Evolutionary conservation across 768 basidiomycete genomes (phyloP), one percentile per base, ranked within the genome.

Genomic region (Lentinula detonsa): DNA sequence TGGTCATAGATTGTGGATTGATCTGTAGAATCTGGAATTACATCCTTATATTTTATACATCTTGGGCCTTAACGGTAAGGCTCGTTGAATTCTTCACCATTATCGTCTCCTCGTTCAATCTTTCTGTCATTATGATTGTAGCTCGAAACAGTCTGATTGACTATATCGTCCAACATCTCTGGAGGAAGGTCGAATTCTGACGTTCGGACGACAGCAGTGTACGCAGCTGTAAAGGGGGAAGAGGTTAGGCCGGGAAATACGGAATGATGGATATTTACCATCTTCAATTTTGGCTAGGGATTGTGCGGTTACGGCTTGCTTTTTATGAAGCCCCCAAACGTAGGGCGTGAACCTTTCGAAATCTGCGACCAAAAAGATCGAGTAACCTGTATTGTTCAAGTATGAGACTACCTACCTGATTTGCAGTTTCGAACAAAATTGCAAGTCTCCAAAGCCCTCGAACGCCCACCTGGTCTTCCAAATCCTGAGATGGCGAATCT

Each of bases 221-320:
- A 93, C 49, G 83, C 84, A 50, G 87, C 91, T 92, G 63, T 7
- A 50, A 57, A 45, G 11, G 49, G 57, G 61, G 23, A 42, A 51
- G 50, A 43, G 52, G 23, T 33, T 37, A 31, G 35, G 23, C 28
- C 23, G 35, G 61, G 59, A 15, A 45, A 59, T 9, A 31, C 21
- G 62, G 1, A 10, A 10, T 40, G 5, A 10, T 5, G 70, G 79
- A 60, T 64, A 28, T 28, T 4, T 28, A 96, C 95, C 93, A 67
- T 88, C 84, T 80, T 99, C 96, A 55, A 98, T 95, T 74, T 98
- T 99, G 68, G 87, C 84, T 7, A 99, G 78, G n/a, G 93, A 96
- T 66, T 91, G 86, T 2, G 80, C 74, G 0, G 95, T 96, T 16
- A 96, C 91, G 2, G 75, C 71, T 69, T 97, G 94, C 74, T 99